phyloP scores from a whole-genome alignment of 2,329 filamentous ascomycete genomes.

The Alternaria arbusti region DNA sequence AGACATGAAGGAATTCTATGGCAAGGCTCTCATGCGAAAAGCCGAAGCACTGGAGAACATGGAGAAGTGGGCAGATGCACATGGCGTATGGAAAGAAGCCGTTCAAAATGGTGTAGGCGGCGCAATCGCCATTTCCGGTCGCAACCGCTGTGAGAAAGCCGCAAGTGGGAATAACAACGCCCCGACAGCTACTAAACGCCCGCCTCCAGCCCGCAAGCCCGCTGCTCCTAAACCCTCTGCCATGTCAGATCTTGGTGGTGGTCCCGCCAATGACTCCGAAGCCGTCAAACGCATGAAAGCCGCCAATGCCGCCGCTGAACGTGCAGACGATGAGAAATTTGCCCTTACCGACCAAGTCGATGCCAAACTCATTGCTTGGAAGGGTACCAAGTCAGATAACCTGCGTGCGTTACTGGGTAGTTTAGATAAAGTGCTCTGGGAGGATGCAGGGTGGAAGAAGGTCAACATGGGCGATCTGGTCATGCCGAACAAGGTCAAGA shows the following conservation, averaged over 20 bases:
- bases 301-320: slow-evolving; percentile 84
- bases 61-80: slow-evolving; percentile 90
- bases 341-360: slow-evolving; percentile 86
- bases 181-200: slow-evolving; percentile 26
- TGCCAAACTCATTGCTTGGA: slow-evolving; percentile 78
- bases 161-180: slow-evolving; percentile 52
- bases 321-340: slow-evolving; percentile 91
- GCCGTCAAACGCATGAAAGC: slow-evolving; percentile 83
- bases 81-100: slow-evolving; percentile 77
- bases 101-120: slow-evolving; percentile 89
- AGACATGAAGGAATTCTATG: slow-evolving; percentile 91
- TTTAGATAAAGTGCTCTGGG: slow-evolving; percentile 89
- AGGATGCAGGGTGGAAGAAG: slow-evolving; percentile 94
- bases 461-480: slow-evolving; percentile 93
- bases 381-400: slow-evolving; percentile 91
- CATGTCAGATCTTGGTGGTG: slow-evolving; percentile 49
- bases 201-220: slow-evolving; percentile 35
- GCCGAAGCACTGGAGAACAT: slow-evolving; percentile 95
- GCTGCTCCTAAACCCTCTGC: slow-evolving; percentile 49
- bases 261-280: slow-evolving; percentile 63
- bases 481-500: slow-evolving; percentile 93
- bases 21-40: slow-evolving; percentile 92
- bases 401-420: slow-evolving; percentile 85
- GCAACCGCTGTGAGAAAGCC: slow-evolving; percentile 88
- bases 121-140: slow-evolving; percentile 79